Evolutionary conservation across 768 basidiomycete species (phyloP).

Genomic region (Leccinellum rugosiceps): DNA sequence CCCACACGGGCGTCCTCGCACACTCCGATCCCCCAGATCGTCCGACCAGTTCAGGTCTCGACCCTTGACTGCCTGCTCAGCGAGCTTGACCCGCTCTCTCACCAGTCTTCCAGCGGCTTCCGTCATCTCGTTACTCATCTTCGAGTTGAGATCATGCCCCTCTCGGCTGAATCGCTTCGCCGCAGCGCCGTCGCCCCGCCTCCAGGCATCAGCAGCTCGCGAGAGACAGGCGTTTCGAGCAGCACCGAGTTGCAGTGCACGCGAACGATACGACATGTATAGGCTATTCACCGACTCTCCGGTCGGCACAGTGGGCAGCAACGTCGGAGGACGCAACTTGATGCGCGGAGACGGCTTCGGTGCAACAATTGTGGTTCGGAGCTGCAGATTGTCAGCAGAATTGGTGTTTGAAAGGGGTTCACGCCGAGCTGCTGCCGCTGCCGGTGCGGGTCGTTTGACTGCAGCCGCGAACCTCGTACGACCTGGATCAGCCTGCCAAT

Average conservation of each 20-base stretch:
- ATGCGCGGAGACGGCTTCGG: conserved; percentile 82
- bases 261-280: conserved; percentile 87
- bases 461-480: conserved; percentile 89
- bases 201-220: conserved; percentile 94
- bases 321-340: conserved; percentile 74
- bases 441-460: conserved; percentile 62
- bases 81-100: conserved; percentile 70
- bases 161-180: conserved; percentile 94
- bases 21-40: conserved; percentile 75
- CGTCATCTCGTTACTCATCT: conserved; percentile 85
- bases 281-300: conserved; percentile 75
- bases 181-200: conserved; percentile 90
- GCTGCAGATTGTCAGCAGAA: conserved; percentile 59
- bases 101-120: conserved; percentile 84
- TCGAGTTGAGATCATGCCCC: conserved; percentile 88
- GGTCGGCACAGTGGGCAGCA: conserved; percentile 87
- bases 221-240: conserved; percentile 93
- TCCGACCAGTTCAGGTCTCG: conserved; percentile 78
- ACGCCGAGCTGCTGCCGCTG: conserved; percentile 26
- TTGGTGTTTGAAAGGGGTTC: conserved; percentile 44
- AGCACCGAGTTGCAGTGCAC: conserved; percentile 88
- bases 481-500: conserved; percentile 68
- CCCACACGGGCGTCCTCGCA: conserved; percentile 72
- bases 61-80: conserved; percentile 70
- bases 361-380: conserved; percentile 68